phyloP scores from a whole-genome alignment of 805 yeast species.

The Candida maltosa region DNA sequence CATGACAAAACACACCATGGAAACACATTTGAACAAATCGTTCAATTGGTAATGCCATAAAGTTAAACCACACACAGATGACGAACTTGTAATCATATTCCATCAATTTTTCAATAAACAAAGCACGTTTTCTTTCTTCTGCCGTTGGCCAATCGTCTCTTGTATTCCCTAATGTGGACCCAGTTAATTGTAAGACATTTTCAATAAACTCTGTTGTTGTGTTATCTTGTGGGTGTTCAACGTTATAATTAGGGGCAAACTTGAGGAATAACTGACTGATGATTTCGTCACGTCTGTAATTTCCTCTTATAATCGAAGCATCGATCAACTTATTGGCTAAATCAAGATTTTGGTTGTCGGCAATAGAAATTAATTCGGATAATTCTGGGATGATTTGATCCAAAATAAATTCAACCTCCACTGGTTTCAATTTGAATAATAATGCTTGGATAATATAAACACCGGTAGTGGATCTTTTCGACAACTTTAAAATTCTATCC shows the following conservation, averaged over 20 bases:
- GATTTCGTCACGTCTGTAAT: constrained; percentile 59
- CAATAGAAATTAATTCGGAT: constrained; percentile 46
- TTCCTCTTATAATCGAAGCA: constrained; percentile 55
- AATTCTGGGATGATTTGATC: constrained; percentile 67
- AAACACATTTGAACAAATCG: constrained; percentile 69
- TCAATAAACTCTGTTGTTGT: constrained; percentile 55
- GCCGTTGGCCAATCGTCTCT: constrained; percentile 91
- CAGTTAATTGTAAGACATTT: constrained; percentile 58
- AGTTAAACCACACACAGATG: constrained; percentile 53
- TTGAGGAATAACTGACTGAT: constrained; percentile 42
- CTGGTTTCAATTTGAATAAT: constrained; percentile 59
- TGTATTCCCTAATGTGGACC: constrained; percentile 77
- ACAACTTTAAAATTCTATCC: constrained; percentile 68
- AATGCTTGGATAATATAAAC: constrained; percentile 74
- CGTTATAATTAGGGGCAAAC: constrained; percentile 39
- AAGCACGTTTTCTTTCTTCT: constrained; percentile 76
- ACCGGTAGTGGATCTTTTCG: constrained; percentile 81
- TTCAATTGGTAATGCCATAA: constrained; percentile 58
- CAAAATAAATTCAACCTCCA: constrained; percentile 59
- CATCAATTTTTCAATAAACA: constrained; percentile 71
- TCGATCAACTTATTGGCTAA: constrained; percentile 65
- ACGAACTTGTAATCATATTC: constrained; percentile 63
- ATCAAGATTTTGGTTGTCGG: constrained; percentile 64
- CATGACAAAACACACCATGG: constrained; percentile 91
- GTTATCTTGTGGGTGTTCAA: constrained; percentile 7